Percentiles rank a stretch among this genome's conserved stretches.
These are phyloP conservation scores for Fusarium secorum DNA, from an alignment of 2,329 filamentous ascomycete species.

Conservation along the genomic window DNA sequence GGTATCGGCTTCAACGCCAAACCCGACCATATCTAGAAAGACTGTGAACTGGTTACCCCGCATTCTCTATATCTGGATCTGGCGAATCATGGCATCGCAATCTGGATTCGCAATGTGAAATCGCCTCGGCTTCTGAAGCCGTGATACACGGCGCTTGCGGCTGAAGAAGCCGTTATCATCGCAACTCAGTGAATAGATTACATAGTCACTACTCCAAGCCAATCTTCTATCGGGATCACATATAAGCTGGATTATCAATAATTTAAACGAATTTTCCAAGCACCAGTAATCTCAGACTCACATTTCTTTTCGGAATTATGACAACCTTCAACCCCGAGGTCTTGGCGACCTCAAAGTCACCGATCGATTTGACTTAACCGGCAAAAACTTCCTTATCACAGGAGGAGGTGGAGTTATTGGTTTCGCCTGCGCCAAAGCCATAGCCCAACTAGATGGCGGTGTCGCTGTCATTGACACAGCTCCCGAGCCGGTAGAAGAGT, in stretches of 20 bases:
- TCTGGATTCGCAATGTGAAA: rapidly evolving
- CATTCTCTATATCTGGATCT: no score
- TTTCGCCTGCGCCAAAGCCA: background rate
- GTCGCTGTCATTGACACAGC: background rate
- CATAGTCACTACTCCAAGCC: rapidly evolving
- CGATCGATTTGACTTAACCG: background rate
- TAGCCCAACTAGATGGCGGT: background rate
- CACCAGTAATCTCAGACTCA: rapidly evolving
- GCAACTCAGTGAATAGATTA: background rate
- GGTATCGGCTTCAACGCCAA: background rate
- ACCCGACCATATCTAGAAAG: background rate
- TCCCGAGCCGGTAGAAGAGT: background rate
- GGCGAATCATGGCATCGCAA: background rate
- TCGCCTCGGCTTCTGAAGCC: background rate
- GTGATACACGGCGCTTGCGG: no score
- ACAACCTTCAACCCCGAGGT: background rate
- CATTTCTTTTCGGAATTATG: background rate
- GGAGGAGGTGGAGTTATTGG: background rate
- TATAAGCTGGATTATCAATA: no score
- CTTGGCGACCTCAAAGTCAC: background rate
- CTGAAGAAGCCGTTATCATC: background rate
- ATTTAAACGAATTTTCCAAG: background rate
- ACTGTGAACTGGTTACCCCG: background rate
- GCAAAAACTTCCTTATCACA: background rate
- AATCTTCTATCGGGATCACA: no score